A percentile compares a stretch with the other conserved stretches of the same genome.
phyloP scores from a whole-genome alignment of 495 filamentous ascomycete species.

The Ramalina peruviana region DNA sequence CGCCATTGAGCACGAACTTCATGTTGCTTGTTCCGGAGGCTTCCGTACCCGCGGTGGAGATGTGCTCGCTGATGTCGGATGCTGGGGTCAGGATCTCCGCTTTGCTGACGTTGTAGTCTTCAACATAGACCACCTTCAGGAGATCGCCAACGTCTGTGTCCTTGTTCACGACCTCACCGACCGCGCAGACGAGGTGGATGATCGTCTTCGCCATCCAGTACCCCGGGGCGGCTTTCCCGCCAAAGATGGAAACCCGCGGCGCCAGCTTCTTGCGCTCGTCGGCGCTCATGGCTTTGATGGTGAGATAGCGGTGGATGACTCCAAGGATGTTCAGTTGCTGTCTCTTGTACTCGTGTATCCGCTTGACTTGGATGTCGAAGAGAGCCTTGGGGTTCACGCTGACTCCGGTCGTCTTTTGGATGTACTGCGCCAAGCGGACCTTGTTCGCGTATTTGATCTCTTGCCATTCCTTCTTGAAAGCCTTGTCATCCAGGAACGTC shows the following conservation, averaged over 20 bases:
- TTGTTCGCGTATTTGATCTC: conserved; percentile 76
- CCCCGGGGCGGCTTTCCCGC: conserved; percentile 91
- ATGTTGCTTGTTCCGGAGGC: conserved; percentile 66
- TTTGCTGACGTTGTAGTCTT: conserved; percentile 99
- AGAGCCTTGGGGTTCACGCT: conserved; percentile 75
- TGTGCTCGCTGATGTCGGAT: conserved; percentile 94
- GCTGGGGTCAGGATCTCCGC: conserved; percentile 92
- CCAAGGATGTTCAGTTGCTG: conserved; percentile 99
- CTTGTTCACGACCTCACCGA: conserved; percentile 81
- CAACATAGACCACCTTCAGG: conserved; percentile 91
- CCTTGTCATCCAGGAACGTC: conserved; percentile 63
- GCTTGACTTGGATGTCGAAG: conserved; percentile 96
- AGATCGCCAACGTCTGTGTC: conserved; percentile 85
- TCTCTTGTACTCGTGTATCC: conserved; percentile 98
- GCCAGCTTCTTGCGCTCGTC: conserved; percentile 79
- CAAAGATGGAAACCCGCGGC: conserved; percentile 93
- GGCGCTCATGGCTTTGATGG: conserved; percentile 68
- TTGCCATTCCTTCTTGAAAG: conserved; percentile 82
- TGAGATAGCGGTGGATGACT: conserved; percentile 87
- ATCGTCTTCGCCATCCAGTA: conserved; percentile 99
- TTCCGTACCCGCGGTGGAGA: conserved; percentile 94
- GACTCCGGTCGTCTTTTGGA: conserved; percentile 61
- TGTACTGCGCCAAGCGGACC: conserved; percentile 74
- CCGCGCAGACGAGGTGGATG: conserved; percentile 89
- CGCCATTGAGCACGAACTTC: conserved; percentile 97